phyloP scores from a whole-genome alignment of 495 filamentous ascomycete species.

The Lophium mytilinum region DNA sequence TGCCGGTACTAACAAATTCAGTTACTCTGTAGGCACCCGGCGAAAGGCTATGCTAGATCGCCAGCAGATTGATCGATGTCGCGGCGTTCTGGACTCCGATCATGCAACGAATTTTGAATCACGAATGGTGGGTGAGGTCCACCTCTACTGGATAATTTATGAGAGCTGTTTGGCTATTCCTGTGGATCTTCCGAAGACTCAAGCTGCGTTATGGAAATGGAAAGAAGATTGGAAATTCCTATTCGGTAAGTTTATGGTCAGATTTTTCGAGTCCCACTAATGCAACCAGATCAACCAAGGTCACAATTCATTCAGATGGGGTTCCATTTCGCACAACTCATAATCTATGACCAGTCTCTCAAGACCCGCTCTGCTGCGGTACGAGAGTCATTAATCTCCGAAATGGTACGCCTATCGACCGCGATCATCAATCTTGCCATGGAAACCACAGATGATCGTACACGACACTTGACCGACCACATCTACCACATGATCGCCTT shows the following conservation, averaged over 20 bases:
- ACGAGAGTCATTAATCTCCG: constrained; percentile 35
- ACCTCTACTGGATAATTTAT: constrained; percentile 42
- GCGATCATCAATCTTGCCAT: constrained; percentile 40
- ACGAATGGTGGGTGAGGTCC: constrained; percentile 41
- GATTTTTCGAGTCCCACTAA: background rate
- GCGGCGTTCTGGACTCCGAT: constrained; percentile 33
- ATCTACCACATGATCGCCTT: constrained; percentile 47
- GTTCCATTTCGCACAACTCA: constrained; percentile 40
- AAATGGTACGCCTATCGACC: constrained; percentile 40
- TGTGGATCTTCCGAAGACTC: constrained; percentile 33
- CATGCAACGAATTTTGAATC: constrained; percentile 40
- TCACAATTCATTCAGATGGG: constrained; percentile 45
- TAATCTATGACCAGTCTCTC: constrained; percentile 37
- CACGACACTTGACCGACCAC: constrained; percentile 40
- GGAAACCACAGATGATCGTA: constrained; percentile 41
- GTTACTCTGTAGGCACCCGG: constrained; percentile 41
- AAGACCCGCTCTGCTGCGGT: constrained; percentile 33
- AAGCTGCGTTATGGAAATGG: constrained; percentile 35
- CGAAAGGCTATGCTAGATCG: constrained; percentile 34
- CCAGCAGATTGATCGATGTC: constrained; percentile 36
- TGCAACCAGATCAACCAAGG: constrained; percentile 35
- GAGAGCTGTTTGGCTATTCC: constrained; percentile 18
- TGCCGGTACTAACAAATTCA: background rate
- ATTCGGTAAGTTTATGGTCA: constrained; percentile 27
- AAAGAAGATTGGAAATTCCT: constrained; percentile 37